Evolutionary conservation across 1,284 basidiomycete genomes (phyloP).

Genomic region (Acaromyces ingoldii): DNA sequence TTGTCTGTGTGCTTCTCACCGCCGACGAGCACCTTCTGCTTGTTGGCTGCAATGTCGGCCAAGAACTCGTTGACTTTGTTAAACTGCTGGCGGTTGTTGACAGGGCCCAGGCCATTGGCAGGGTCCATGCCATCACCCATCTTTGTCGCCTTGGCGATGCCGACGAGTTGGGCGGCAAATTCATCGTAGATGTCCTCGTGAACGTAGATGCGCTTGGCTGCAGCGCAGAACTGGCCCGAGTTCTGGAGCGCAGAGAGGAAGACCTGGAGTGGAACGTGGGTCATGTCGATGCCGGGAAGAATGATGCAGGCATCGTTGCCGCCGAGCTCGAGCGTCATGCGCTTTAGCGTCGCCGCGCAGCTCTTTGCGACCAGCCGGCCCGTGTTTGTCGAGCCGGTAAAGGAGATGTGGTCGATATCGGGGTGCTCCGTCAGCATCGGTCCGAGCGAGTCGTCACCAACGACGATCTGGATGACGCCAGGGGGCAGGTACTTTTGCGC

Average conservation of each 20-base stretch:
- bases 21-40: slow-evolving; percentile 19
- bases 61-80: slow-evolving; percentile 31
- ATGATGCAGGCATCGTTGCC: slow-evolving; percentile 25
- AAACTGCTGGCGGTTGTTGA: slow-evolving; percentile 32
- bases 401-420: slow-evolving; percentile 25
- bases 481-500: slow-evolving; percentile 26
- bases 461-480: slow-evolving; percentile 24
- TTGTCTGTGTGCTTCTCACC: slow-evolving; percentile 10
- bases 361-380: slow-evolving; percentile 21
- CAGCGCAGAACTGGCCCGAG: slow-evolving; percentile 24
- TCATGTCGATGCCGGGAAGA: slow-evolving; percentile 17
- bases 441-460: slow-evolving; percentile 23
- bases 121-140: slow-evolving; percentile 19
- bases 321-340: slow-evolving; percentile 30
- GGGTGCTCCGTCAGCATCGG: slow-evolving; percentile 23
- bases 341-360: slow-evolving; percentile 27
- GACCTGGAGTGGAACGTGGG: slow-evolving; percentile 11
- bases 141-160: slow-evolving; percentile 14
- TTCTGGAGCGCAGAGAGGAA: slow-evolving; percentile 19
- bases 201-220: slow-evolving; percentile 26
- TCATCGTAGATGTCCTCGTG: slow-evolving; percentile 33
- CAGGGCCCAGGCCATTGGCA: slow-evolving; percentile 19
- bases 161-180: slow-evolving; percentile 13
- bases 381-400: slow-evolving; percentile 24
- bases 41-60: slow-evolving; percentile 17